Percentiles rank a stretch among this genome's conserved stretches.
These are phyloP conservation scores for Eucalyptus regnans DNA, from an alignment of 345 rosid genomes.

Conservation along the genomic window DNA sequence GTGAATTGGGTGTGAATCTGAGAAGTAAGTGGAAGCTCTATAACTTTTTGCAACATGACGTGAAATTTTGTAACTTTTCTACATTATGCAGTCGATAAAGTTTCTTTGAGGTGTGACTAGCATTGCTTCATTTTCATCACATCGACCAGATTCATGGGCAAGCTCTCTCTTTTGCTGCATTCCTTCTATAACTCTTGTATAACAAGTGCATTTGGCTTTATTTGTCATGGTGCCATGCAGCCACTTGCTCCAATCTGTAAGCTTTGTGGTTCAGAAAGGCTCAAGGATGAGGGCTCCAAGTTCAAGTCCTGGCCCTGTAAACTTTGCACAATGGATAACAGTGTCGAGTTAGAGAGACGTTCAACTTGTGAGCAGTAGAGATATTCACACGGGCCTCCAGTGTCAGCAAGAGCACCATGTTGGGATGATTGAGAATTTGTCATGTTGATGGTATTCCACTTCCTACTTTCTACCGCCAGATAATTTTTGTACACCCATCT, in stretches of 20 bases:
- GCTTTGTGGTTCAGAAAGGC: conserved; percentile 38
- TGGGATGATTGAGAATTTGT: conserved; percentile 47
- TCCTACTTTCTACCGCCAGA: not conserved
- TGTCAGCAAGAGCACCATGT: conserved; percentile 38
- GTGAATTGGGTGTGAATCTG: not conserved
- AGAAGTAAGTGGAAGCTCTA: not conserved
- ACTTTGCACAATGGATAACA: conserved; percentile 62
- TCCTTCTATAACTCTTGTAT: not conserved
- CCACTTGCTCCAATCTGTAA: conserved; percentile 52
- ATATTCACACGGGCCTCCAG: conserved; percentile 56
- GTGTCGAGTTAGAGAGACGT: conserved; percentile 47
- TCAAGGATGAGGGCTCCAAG: conserved; percentile 26
- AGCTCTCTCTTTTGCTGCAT: not conserved
- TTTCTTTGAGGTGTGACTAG: not conserved
- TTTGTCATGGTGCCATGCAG: conserved; percentile 14
- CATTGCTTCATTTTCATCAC: not conserved
- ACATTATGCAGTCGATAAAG: not conserved
- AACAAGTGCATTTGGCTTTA: not conserved
- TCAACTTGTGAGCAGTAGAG: conserved; percentile 76
- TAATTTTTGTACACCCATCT: not conserved
- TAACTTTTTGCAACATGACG: not conserved
- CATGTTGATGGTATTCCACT: conserved; percentile 21
- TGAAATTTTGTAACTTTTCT: not conserved
- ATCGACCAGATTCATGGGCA: not conserved
- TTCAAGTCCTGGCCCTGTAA: conserved; percentile 52